A percentile compares a stretch with the other conserved stretches of the same genome.
Conservation (phyloP, 345 rosid species). For the Noccaea bulbosa region DNA sequence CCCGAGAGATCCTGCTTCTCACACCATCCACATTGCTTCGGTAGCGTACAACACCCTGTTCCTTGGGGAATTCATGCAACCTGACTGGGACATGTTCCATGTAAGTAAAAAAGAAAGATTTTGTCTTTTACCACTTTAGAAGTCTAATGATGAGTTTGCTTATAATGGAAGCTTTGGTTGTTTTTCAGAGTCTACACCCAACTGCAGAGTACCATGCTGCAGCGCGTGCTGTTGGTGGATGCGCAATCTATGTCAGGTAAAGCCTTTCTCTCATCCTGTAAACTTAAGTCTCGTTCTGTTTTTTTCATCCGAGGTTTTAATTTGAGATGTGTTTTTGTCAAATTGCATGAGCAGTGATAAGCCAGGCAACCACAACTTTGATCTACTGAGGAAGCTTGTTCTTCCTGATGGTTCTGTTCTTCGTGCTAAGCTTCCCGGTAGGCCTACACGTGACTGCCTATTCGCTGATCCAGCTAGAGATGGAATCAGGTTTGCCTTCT, state of each 20-base stretch:
- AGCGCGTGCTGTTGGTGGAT: conserved; percentile 94
- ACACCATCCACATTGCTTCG: conserved; percentile 89
- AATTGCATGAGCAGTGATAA: conserved; percentile 64
- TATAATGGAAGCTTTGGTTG: conserved; percentile 21
- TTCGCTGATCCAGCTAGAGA: conserved; percentile 93
- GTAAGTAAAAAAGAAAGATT: conserved; percentile 56
- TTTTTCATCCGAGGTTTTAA: conserved; percentile 10
- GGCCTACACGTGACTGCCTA: conserved; percentile 90
- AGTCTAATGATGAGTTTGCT: not conserved
- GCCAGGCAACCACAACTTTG: conserved; percentile 94
- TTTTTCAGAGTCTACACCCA: conserved; percentile 89
- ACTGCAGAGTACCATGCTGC: conserved; percentile 97
- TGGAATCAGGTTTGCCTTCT: conserved; percentile 58
- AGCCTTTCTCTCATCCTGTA: conserved; percentile 12
- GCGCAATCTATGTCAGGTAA: conserved; percentile 97
- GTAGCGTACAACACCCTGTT: conserved; percentile 91
- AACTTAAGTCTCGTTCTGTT: not conserved
- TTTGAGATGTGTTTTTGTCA: conserved; percentile 12
- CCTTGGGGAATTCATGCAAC: conserved; percentile 98
- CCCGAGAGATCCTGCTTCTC: conserved; percentile 95
- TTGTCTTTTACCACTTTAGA: not conserved
- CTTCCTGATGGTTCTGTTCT: conserved; percentile 95
- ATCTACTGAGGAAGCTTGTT: conserved; percentile 80
- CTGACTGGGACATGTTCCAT: conserved; percentile 99
- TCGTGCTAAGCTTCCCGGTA: conserved; percentile 84